Percentiles rank a stretch among this genome's conserved stretches.
Evolutionary conservation across 164 flowering plant genomes (phyloP).

Genomic region (Aristolochia fimbriata): DNA sequence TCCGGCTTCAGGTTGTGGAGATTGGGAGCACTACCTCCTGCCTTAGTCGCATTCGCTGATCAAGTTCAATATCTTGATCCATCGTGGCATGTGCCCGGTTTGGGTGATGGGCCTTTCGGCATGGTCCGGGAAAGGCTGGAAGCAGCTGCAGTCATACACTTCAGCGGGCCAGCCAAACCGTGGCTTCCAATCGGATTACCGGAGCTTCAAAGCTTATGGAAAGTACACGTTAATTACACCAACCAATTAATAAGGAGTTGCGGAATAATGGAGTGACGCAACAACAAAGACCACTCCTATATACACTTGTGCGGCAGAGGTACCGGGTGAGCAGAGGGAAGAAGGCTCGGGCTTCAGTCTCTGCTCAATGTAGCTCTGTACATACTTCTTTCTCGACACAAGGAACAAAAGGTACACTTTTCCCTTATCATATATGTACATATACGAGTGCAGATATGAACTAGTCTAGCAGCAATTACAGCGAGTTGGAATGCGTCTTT

Average conservation of each 20-base stretch:
- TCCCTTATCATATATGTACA: too few relatives aligned
- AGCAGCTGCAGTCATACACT: slow-evolving; percentile 53
- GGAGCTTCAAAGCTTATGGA: slow-evolving; percentile 40
- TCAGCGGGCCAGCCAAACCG: slow-evolving; percentile 67
- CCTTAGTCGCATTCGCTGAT: slow-evolving; percentile 51
- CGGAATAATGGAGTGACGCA: slow-evolving; percentile 23
- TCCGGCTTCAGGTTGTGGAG: slow-evolving; percentile 48
- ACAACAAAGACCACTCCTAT: slow-evolving; percentile 8
- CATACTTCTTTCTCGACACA: background rate
- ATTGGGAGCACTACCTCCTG: slow-evolving; percentile 59
- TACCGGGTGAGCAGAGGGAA: slow-evolving; percentile 27
- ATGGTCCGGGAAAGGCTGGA: slow-evolving; percentile 17
- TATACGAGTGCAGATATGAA: too few relatives aligned
- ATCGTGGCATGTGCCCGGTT: slow-evolving; percentile 46
- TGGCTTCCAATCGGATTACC: slow-evolving; percentile 56
- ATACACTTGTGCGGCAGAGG: slow-evolving; percentile 10
- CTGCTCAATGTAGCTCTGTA: slow-evolving; percentile 17
- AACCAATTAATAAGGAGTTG: slow-evolving; percentile 40
- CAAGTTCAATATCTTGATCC: slow-evolving; percentile 51
- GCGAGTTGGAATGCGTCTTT: too few relatives aligned
- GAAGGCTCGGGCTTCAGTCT: slow-evolving; percentile 51
- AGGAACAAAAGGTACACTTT: too few relatives aligned
- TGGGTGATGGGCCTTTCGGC: slow-evolving; percentile 31
- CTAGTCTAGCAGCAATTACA: too few relatives aligned
- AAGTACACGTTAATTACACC: slow-evolving; percentile 36